Conservation (phyloP, 345 rosid species). For the Syzygium aqueum region DNA sequence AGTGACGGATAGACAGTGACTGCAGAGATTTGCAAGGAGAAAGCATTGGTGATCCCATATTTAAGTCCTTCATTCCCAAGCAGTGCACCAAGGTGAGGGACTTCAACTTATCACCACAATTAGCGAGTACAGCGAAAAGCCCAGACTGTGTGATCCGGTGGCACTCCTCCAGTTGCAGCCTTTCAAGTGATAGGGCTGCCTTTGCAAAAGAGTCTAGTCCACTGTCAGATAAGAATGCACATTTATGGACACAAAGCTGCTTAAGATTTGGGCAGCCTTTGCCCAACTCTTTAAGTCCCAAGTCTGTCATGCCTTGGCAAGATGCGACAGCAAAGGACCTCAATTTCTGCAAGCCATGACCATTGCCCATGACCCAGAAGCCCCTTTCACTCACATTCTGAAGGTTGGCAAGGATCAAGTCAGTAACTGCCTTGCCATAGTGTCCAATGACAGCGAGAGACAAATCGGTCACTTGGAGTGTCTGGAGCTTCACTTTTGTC, state of each 20-base stretch:
- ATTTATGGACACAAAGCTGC: constrained; percentile 42
- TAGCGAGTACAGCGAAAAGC: constrained; percentile 60
- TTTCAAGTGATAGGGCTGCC: constrained; percentile 57
- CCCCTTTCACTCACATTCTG: constrained; percentile 68
- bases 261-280: constrained; percentile 80
- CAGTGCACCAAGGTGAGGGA: constrained; percentile 59
- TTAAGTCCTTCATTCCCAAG: constrained; percentile 58
- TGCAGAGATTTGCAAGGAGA: constrained; percentile 45
- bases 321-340: constrained; percentile 50
- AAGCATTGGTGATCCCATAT: constrained; percentile 19
- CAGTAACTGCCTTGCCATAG: constrained; percentile 69
- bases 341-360: constrained; percentile 74
- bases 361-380: constrained; percentile 95
- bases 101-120: constrained; percentile 65
- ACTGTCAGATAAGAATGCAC: constrained; percentile 56
- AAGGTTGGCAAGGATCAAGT: constrained; percentile 55
- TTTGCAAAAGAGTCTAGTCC: constrained; percentile 74
- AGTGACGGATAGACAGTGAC: constrained; percentile 53
- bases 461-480: constrained; percentile 63
- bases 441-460: constrained; percentile 85
- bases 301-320: constrained; percentile 70
- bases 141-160: constrained; percentile 90
- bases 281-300: constrained; percentile 64
- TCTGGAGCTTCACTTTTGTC: constrained; percentile 65
- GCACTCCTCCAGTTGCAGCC: constrained; percentile 85